phyloP scores from a whole-genome alignment of 2,329 filamentous ascomycete genomes.

The Periconia sp. region DNA sequence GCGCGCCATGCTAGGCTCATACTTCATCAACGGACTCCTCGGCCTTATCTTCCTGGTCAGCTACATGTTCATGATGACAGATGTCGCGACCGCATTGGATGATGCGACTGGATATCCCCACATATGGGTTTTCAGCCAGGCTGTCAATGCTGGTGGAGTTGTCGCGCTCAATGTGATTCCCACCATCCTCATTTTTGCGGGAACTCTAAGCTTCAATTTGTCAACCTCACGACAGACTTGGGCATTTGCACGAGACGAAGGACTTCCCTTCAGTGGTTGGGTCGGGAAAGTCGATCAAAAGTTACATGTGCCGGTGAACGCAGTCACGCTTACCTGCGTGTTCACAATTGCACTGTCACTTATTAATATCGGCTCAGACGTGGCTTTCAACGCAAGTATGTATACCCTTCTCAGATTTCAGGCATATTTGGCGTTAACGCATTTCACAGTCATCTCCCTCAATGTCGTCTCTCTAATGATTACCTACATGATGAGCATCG shows the following conservation, averaged over 20 bases:
- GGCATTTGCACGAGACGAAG: slow-evolving; percentile 44
- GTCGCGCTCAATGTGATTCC: slow-evolving; percentile 38
- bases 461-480: slow-evolving; percentile 46
- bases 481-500: slow-evolving; percentile 50
- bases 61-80: slow-evolving; percentile 43
- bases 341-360: slow-evolving; percentile 36
- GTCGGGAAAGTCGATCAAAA: slow-evolving; percentile 32
- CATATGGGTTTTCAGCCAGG: slow-evolving; percentile 42
- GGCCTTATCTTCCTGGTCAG: slow-evolving; percentile 43
- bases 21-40: slow-evolving; percentile 46
- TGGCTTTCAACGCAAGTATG: slow-evolving; percentile 42
- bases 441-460: slow-evolving; percentile 44
- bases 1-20: slow-evolving; percentile 49
- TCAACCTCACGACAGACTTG: slow-evolving; percentile 43
- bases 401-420: not conserved
- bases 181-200: slow-evolving; percentile 36
- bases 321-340: slow-evolving; percentile 37
- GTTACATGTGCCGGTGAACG: slow-evolving; percentile 37
- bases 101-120: slow-evolving; percentile 40
- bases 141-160: slow-evolving; percentile 32
- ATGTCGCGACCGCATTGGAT: slow-evolving; percentile 33
- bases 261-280: slow-evolving; percentile 40
- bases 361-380: slow-evolving; percentile 44
- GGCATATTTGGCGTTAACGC: slow-evolving; percentile 9
- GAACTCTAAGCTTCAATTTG: slow-evolving; percentile 38